Evolutionary conservation across 202 grass and related monocot species (phyloP), one percentile per base, ranked within the genome.

Genomic region (Brachypodium distachyon): DNA sequence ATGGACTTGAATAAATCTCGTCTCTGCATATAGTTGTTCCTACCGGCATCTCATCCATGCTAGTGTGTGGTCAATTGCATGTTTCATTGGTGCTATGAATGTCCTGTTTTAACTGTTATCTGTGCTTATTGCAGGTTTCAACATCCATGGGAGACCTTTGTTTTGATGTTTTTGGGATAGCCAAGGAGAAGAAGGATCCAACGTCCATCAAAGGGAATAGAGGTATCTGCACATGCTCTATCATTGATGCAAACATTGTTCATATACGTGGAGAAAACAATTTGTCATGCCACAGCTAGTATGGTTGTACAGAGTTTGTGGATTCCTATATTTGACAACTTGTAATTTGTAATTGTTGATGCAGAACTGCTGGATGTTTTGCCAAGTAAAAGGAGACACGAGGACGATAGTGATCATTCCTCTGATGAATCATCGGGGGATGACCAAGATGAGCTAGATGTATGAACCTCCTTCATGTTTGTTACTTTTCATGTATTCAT

Each of bases 81-180:
- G 26, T 41, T 53, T 62, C 3, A 49, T 54, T 65, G 5, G 33
- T 64, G 5, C 58, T 64, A 8, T 44, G 19, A 13, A 27, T 3
- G n/a, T 64, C 34, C 23, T 70, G 67, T 84, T 84, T 49, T 80
- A 31, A 87, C 61, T 70, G 22, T 79, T 46, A 29, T 29, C 34
- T 72, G 12, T 79, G 42, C 2, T 83, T 9, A 4, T 64, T 50
- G 4, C 76, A 98, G 91, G 87, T 95, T 85, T 98, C 87, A 72
- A 98, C 87, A 79, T 98, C 96, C 40, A 98, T 98, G 96, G 55
- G 25, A 57, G 96, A 98, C 23, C 96, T 98, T 17, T 95, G 96
- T 67, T 95, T 94, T 72, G 95, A 95, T 95, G 87, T 95, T 76
- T 95, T 98, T 54, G 91, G 89, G 36, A 84, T 90, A 65, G 77